Base-by-base conservation (phyloP, 768 basidiomycete species). In the Pisolithus sp. region DNA sequence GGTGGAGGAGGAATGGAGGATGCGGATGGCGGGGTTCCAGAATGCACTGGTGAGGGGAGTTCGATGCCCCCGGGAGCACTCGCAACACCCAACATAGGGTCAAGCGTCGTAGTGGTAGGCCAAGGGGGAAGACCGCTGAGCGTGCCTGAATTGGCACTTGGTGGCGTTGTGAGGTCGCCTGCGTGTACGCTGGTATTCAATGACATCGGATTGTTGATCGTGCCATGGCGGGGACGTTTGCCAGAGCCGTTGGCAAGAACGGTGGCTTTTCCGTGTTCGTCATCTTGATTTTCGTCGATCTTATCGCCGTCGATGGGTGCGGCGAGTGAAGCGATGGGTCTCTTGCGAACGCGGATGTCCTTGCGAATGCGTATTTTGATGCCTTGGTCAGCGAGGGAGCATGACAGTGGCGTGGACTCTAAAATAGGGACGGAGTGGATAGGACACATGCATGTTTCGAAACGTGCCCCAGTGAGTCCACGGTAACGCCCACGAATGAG, bases 291-390 rank as follows among this genome's bases (percentile, higher is more conserved):
- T n/a, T 63, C 62, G 41, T 75, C 69, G 6, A 53, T 45, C 13
- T 46, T 54, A 8, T 55, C 53, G 43, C 55, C 43, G 38, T 64
- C 68, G 12, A 59, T 43, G 0, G 53, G 55, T 12, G 50, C 49
- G 2, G 59, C 58, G 17, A 68, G 63, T 0, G 71, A 69, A 31
- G 72, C 71, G 23, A 74, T 75, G 5, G 83, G 80, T 10, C 83
- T 74, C 64, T 90, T 91, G 56, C 90, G 80, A 23, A 88, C 84
- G 1, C 90, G 83, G 34, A 93, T 90, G 53, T 94, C 91, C 67
- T 93, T 94, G 34, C 93, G 81, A 49, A 94, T 94, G 28, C 92
- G 84, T 49, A 95, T 93, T 70, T 94, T 95, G 70, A 94, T 92
- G 21, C 93, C 93, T 68, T 94, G 93, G 63, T 94, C 92, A n/a